Percentiles rank a stretch among this genome's conserved stretches.
phyloP scores from a whole-genome alignment of 305 asterid genomes.

The Solanum hybrid region DNA sequence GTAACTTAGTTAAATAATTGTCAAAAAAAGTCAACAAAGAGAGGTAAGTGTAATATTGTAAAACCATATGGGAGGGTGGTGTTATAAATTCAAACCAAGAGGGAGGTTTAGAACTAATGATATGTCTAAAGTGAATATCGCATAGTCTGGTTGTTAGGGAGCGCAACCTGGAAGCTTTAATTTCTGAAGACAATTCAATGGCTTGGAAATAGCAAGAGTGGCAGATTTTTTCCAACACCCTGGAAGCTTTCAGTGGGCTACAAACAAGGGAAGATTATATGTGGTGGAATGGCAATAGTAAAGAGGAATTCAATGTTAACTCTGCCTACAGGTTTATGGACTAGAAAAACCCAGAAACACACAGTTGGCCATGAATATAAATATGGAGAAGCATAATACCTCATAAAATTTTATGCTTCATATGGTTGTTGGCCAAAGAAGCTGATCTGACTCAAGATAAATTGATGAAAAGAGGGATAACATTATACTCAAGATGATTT shows the following conservation, averaged over 20 bases:
- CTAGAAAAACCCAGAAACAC: neutral
- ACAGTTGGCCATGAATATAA: neutral
- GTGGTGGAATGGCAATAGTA: neutral
- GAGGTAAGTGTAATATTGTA: neutral
- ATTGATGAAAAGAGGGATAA: neutral
- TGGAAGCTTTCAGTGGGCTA: neutral
- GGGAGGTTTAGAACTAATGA: neutral
- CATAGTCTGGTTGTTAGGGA: neutral
- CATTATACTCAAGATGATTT: neutral
- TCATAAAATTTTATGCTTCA: neutral
- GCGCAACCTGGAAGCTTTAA: neutral
- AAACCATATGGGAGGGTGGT: neutral
- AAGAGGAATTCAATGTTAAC: neutral
- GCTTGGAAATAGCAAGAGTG: neutral
- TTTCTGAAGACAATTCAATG: neutral
- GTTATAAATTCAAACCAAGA: neutral
- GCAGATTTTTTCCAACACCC: neutral
- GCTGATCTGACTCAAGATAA: neutral
- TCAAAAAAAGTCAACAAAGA: neutral
- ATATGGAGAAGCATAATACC: neutral
- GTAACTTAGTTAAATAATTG: neutral
- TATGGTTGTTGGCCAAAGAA: neutral
- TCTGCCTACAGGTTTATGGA: neutral
- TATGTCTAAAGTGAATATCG: neutral
- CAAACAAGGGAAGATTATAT: neutral